Evolutionary conservation across 2,329 filamentous ascomycete genomes (phyloP), one percentile per base, ranked within the genome.

Genomic region (Fusarium pininemorale): DNA sequence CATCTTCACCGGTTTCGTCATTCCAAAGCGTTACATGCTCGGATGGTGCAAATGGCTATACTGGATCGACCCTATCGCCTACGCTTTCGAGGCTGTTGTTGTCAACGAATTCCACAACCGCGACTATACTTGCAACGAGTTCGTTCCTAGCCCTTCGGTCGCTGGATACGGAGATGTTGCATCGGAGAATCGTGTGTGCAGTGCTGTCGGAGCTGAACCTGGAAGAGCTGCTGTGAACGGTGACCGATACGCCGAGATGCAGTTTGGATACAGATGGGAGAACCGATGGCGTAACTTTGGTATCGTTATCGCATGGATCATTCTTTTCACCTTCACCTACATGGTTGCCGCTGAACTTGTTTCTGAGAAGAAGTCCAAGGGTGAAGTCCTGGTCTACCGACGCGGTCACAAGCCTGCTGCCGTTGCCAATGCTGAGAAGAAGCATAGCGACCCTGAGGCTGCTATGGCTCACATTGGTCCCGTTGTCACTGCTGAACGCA

Each of bases 21-120:
- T 92, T 61, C 89, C 88, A 0, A 87, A 87, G 76, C 82, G 85
- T 60, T 90, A 96, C 82, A 96, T 94, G 92, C 87, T 92, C 12
- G 89, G 85, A 4, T 97, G 94, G 94, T 93, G 92, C 76, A 88
- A 91, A 69, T 97, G 94, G 94, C 90, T 97, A 70, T 93, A 92
- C 80, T 96, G 94, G 80, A 84, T 96, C 44, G 91, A 97, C 69
- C 93, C 94, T 6, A 87, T 97, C 16, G 90, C 90, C 3, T 97
- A 97, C 73, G 90, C 90, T 0, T 97, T 97, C 78, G 94, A 97
- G 81, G 86, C 90, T 0, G 86, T 97, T 32, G 92, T 96, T 88
- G 88, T 93, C 72, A 97, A 97, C 82, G 95, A 98, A 81, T 97
- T 97, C 79, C 83, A 90, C 75, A 83, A 85, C 67, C 89, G 91